phyloP scores from a whole-genome alignment of 2,329 filamentous ascomycete genomes.

The Akanthomyces lecanii region DNA sequence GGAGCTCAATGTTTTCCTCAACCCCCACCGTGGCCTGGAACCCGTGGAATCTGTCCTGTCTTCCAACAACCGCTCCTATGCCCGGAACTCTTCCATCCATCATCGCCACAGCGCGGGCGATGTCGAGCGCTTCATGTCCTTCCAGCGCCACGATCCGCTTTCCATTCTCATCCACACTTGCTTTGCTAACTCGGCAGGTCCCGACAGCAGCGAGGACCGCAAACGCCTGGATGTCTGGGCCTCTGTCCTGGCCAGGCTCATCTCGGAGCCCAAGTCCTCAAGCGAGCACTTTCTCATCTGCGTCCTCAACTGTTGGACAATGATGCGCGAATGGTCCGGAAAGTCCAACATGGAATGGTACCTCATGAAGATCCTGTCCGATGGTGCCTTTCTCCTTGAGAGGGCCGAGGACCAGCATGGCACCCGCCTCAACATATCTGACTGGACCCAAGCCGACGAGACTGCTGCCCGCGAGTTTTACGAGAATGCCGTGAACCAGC shows the following conservation, averaged over 20 bases:
- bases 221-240: conserved; percentile 84
- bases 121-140: conserved; percentile 77
- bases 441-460: conserved; percentile 73
- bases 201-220: conserved; percentile 75
- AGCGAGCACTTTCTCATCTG: conserved; percentile 78
- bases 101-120: conserved; percentile 45
- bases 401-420: conserved; percentile 75
- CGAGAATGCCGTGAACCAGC: conserved; percentile 68
- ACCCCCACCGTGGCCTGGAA: conserved; percentile 74
- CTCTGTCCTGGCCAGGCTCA: conserved; percentile 75
- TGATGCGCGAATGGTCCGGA: conserved; percentile 84
- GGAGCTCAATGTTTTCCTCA: conserved; percentile 74
- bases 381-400: conserved; percentile 86
- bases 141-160: conserved; percentile 83
- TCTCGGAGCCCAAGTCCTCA: conserved; percentile 70
- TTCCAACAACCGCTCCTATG: conserved; percentile 53
- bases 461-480: conserved; percentile 86
- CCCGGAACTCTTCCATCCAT: conserved; percentile 42
- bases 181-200: conserved; percentile 80
- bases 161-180: conserved; percentile 82
- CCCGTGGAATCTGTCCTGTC: conserved; percentile 79
- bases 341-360: conserved; percentile 89
- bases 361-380: conserved; percentile 89
- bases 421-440: conserved; percentile 65
- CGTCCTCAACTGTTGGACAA: conserved; percentile 82